These are phyloP conservation scores for Fonsecaea erecta DNA, from an alignment of 2,329 filamentous ascomycete genomes.

Conservation along the genomic window DNA sequence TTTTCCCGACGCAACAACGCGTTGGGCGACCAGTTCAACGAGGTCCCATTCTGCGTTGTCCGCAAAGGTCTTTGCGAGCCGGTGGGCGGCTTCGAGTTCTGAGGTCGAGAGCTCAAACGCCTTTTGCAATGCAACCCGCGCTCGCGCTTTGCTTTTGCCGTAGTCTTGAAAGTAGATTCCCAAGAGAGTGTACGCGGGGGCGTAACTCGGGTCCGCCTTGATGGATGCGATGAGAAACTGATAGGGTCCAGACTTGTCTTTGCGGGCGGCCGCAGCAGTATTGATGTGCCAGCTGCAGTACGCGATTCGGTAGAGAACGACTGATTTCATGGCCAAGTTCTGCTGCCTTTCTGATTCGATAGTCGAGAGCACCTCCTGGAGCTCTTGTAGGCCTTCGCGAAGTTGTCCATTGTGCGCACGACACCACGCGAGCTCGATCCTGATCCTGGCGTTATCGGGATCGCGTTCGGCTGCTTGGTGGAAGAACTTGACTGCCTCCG, in stretches of 20 bases:
- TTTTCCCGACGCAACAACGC: conserved; percentile 93
- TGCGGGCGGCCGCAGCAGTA: conserved; percentile 72
- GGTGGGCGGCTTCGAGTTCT: conserved; percentile 84
- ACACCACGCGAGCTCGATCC: conserved; percentile 89
- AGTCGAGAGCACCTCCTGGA: conserved; percentile 70
- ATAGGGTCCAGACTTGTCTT: conserved; percentile 81
- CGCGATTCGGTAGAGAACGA: conserved; percentile 85
- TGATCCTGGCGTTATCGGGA: conserved; percentile 74
- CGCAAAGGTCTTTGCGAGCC: conserved; percentile 83
- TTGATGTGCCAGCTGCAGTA: conserved; percentile 86
- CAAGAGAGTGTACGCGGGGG: conserved; percentile 87
- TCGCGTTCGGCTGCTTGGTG: conserved; percentile 75
- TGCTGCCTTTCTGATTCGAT: conserved; percentile 65
- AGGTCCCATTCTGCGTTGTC: conserved; percentile 94
- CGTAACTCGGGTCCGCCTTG: conserved; percentile 84
- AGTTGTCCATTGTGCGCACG: conserved; percentile 82
- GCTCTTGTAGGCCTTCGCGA: conserved; percentile 66
- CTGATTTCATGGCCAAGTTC: conserved; percentile 74
- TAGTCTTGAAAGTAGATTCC: conserved; percentile 93
- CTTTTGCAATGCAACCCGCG: conserved; percentile 93
- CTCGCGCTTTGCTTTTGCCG: conserved; percentile 80
- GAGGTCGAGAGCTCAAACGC: conserved; percentile 89
- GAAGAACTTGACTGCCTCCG: conserved; percentile 79
- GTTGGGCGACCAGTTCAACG: conserved; percentile 87
- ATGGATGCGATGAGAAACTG: conserved; percentile 80